Evolutionary conservation across 768 basidiomycete species (phyloP), one percentile per base, ranked within the genome.

Genomic region (Boletus rubroflammeus): DNA sequence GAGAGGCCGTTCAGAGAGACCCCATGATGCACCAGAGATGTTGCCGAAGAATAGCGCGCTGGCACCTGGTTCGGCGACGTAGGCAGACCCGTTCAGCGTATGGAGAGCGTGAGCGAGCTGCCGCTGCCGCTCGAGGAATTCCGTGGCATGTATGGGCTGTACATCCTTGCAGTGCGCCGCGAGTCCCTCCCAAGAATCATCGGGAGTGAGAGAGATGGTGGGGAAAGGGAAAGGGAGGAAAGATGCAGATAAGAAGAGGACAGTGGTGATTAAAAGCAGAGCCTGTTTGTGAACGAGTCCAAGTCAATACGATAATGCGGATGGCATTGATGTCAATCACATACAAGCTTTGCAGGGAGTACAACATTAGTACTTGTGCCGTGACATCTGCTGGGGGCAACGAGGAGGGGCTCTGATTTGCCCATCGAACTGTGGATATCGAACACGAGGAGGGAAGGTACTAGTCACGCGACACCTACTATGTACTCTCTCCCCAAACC

Each of bases 41-140:
- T 90, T 91, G n/a, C 76, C 83, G 67, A 80, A 93, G 75, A 82
- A 94, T 3, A 76, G 71, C 1, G 85, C 82, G 53, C 76, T 87
- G 14, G 88, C 81, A 0, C 88, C 83, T 25, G 93, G 90, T 66
- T 94, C 91, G 6, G 86, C 81, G 32, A 94, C 80, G 66, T 89
- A 93, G 15, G 86, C 85, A 7, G 81, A 76, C 0, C 80, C 85
- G 29, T 81, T 78, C 26, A 82, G 73, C 6, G 67, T 55, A 50
- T 73, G 66, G 17, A 90, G 76, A 0, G 66, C 71, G 14, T 72
- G 70, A 2, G 84, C 84, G 28, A 90, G 75, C 9, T 67, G 57
- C 6, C 62, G 73, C 60, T 88, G 88, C n/a, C 86, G 78, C 29
- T 65, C 66, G 23, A 74, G 64, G 60, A 80, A 82, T 50, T 84